These are phyloP conservation scores for Candida sonorensis DNA, from an alignment of 805 yeast genomes.

Conservation along the genomic window DNA sequence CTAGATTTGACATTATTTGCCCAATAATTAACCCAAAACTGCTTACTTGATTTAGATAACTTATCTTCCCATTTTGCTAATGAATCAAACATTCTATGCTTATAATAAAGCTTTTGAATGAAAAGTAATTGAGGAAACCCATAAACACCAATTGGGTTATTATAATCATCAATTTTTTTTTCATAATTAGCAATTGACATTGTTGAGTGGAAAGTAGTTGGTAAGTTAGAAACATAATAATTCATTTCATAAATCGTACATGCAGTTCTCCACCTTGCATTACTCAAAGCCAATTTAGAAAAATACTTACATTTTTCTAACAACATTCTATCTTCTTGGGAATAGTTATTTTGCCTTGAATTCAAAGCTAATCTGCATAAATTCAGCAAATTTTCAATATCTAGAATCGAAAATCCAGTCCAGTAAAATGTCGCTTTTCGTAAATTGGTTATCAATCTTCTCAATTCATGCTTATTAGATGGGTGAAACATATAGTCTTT, in stretches of 20 bases:
- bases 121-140: slow-evolving; percentile 55
- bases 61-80: slow-evolving; percentile 24
- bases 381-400: slow-evolving; percentile 44
- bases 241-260: slow-evolving; percentile 63
- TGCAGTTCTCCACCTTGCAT: slow-evolving; percentile 51
- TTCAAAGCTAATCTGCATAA: slow-evolving; percentile 42
- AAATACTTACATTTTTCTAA: slow-evolving; percentile 37
- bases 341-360: slow-evolving; percentile 26
- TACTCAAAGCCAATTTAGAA: slow-evolving; percentile 43
- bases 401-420: slow-evolving; percentile 63
- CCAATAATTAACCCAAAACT: slow-evolving; percentile 55
- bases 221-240: slow-evolving; percentile 42
- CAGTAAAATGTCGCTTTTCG: slow-evolving; percentile 67
- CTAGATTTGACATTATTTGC: slow-evolving; percentile 13
- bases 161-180: slow-evolving; percentile 33
- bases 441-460: slow-evolving; percentile 51
- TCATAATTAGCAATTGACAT: slow-evolving; percentile 39
- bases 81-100: slow-evolving; percentile 39
- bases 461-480: slow-evolving; percentile 43
- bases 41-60: slow-evolving; percentile 28
- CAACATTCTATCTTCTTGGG: slow-evolving; percentile 32
- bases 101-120: slow-evolving; percentile 46
- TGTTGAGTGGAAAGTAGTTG: slow-evolving; percentile 31
- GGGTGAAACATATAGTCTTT: slow-evolving; percentile 69
- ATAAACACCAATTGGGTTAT: slow-evolving; percentile 46